Evolutionary conservation across 2,329 filamentous ascomycete genomes (phyloP), one percentile per base, ranked within the genome.

Genomic region (Aureobasidium sp.): DNA sequence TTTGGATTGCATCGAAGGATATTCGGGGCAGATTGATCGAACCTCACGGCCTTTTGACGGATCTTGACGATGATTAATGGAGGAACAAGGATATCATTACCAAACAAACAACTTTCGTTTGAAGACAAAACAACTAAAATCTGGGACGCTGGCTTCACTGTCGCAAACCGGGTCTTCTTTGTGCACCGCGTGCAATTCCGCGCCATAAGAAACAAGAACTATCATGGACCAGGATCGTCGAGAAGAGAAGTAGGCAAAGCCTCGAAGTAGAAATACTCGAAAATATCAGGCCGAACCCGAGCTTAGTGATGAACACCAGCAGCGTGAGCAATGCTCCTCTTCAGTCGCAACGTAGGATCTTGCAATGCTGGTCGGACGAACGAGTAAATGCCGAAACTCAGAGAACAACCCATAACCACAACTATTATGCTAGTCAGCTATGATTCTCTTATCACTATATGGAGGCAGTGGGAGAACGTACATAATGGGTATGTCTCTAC

Each of bases 271-370:
- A 27, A 4, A 52, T 27, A 17, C 27, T 1, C 20, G 20, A 20
- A 27, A 27, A 39, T 13, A 37, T 6, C 2, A 6, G 20, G 6
- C 5, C 20, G 13, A 27, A 5, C 15, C 8, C 20, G 24, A 26
- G 4, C 37, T 55, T 37, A 55, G 41, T 43, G 51, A 36, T 27
- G 39, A 8, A 2, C 51, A 4, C 37, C 37, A 55, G 37, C 37
- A 43, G 37, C 51, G n/a, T 43, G 36, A 37, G 43, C 43, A 48
- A 59, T 44, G 46, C 43, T 59, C 32, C 55, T 47, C 43, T 48
- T 47, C 55, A 59, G 39, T 29, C 55, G 36, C 55, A 59, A 39
- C 13, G 55, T 59, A 27, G 55, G 55, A 48, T 59, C 55, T 43
- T 59, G 32, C 43, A 59, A 29, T 32, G 55, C 55, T 34, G 55